Percentiles rank a stretch among this genome's conserved stretches.
phyloP scores from a whole-genome alignment of 2,329 filamentous ascomycete species.

The Fusarium aywerte region DNA sequence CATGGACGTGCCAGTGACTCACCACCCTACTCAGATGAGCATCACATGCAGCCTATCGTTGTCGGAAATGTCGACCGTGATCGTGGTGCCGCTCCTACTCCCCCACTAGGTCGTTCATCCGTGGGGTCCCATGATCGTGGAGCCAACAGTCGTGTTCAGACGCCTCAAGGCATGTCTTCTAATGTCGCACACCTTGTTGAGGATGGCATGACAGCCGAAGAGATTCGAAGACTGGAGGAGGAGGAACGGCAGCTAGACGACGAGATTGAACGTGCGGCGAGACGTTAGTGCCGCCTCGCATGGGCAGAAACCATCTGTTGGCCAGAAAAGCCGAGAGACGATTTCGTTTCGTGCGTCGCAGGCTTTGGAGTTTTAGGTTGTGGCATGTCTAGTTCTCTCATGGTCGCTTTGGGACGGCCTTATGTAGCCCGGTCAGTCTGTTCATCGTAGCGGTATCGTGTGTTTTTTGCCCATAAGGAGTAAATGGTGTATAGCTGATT shows the following conservation, averaged over 20 bases:
- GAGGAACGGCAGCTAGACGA: conserved; percentile 68
- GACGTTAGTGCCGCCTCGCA: conserved; percentile 37
- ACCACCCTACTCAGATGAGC: conserved; percentile 58
- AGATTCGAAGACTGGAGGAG: conserved; percentile 66
- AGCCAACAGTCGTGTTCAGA: conserved; percentile 35
- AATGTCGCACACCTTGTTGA: conserved; percentile 65
- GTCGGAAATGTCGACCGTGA: conserved; percentile 30
- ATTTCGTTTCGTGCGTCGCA: conserved; percentile 29
- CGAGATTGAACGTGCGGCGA: conserved; percentile 62
- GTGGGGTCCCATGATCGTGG: conserved; percentile 30
- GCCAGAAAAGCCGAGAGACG: conserved; percentile 7
- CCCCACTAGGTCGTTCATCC: conserved; percentile 33
- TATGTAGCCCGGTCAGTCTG: conserved; percentile 26
- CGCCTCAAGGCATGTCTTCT: conserved; percentile 49
- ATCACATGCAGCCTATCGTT: conserved; percentile 44
- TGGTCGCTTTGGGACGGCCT: conserved; percentile 15
- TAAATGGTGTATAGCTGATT: conserved; percentile 3
- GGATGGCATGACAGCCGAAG: conserved; percentile 69
- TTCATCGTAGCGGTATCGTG: conserved; percentile 28
- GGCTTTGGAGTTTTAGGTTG: conserved; percentile 44
- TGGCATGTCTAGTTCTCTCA: conserved; percentile 18
- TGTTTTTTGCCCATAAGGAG: background rate
- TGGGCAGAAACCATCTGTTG: conserved; percentile 11
- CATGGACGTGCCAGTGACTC: conserved; percentile 52
- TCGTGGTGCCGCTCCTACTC: conserved; percentile 9